Base-by-base conservation (phyloP, 257 asterid species). In the Forsythia suspensa region DNA sequence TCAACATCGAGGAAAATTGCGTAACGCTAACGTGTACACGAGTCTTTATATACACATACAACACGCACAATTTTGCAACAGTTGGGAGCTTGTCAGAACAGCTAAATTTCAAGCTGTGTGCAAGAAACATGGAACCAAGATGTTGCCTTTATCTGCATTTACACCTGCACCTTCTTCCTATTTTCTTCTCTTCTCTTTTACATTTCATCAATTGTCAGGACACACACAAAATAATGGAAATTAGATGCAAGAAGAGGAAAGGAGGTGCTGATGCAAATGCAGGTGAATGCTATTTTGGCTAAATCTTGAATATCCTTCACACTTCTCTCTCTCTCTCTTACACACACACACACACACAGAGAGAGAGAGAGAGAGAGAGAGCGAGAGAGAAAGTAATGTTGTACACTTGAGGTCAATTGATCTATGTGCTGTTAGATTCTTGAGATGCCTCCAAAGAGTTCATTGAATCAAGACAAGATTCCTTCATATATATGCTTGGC, bases 151-250 rank as follows among this genome's bases (percentile, higher is more conserved):
- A 43, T 80, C 88, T 85, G 90, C 90, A 87, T 84, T 84, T 87
- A 83, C 90, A 87, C 90, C 90, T 87, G 90, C 88, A 87, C 90
- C 88, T 84, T 68, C 81, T 84, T 72, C 70, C 5, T 5, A 41
- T 21, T 63, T 6, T 24, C 10, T 21, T 29, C 68, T 41, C 71
- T 12, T 48, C 8, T 55, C 38, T 21, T 7, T 69, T 7, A 48
- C 20, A 20, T 24, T 70, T 21, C 7, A 20, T 38, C 46, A 29
- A 29, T 29, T 29, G 34, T 29, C 34, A 29, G 34, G 34, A 57
- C 8, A 57, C 20, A 5, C 8, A 48, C 29, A 16, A 7, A n/a
- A 2, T 6, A 10, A 51, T 38, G 20, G 2, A 29, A 44, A 76
- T 70, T 21, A 61, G 67, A 46, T 12, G 39, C 36, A 39, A 21